Percentiles rank a stretch among this genome's conserved stretches.
Conservation (phyloP, 441 rosid species). For the Daphne laureola region DNA sequence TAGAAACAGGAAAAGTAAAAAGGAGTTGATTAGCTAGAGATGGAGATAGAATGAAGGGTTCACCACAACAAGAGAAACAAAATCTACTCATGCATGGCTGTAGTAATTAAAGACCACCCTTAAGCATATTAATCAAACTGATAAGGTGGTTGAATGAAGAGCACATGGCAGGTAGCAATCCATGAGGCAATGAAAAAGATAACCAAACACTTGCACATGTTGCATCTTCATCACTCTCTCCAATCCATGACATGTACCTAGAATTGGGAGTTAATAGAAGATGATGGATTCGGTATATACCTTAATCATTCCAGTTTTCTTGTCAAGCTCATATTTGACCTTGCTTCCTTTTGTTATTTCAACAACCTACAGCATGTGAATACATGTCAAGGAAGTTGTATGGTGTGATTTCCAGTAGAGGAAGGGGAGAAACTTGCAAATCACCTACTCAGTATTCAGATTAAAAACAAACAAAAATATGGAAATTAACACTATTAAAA, state of each 20-base stretch:
- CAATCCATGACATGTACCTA: not conserved
- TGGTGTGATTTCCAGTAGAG: not conserved
- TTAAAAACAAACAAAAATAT: not conserved
- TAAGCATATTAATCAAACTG: not conserved
- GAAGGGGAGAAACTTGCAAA: not conserved
- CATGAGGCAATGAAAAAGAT: not conserved
- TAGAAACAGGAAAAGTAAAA: slow-evolving; percentile 10
- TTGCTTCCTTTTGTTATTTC: slow-evolving; percentile 93
- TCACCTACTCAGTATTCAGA: not conserved
- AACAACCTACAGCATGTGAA: slow-evolving; percentile 47
- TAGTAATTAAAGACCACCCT: too few relatives aligned
- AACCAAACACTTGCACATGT: not conserved
- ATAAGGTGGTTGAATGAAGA: not conserved
- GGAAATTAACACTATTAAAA: not conserved
- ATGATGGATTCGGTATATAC: slow-evolving; percentile 20
- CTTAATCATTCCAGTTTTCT: slow-evolving; percentile 89
- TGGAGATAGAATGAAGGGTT: not conserved
- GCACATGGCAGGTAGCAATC: slow-evolving; percentile 4
- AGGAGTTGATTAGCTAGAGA: slow-evolving; percentile 7
- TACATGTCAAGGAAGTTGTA: slow-evolving; percentile 1
- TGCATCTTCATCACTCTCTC: not conserved
- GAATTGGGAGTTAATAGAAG: not conserved
- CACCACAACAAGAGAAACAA: not conserved
- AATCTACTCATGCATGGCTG: too few relatives aligned
- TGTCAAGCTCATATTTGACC: slow-evolving; percentile 94